Evolutionary conservation across 441 rosid species (phyloP).

Genomic region (Jatropha podagrica): DNA sequence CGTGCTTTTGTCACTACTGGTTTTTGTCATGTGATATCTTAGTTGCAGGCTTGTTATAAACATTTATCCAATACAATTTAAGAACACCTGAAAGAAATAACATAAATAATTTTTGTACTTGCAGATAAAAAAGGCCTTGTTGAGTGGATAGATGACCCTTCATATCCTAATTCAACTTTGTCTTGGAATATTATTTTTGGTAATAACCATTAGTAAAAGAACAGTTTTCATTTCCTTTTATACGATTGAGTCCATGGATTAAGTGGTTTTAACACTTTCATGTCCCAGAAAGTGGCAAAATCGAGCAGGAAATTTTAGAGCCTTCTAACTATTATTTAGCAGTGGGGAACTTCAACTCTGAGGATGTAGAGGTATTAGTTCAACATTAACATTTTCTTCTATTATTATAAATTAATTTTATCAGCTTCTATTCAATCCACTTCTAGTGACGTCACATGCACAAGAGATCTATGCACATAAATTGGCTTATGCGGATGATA

Average conservation of each 20-base stretch:
- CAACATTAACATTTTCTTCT: not conserved
- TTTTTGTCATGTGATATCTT: not conserved
- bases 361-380: slow-evolving; percentile 45
- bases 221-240: not conserved
- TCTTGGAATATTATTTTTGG: slow-evolving; percentile 59
- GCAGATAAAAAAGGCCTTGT: slow-evolving; percentile 47
- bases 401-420: not conserved
- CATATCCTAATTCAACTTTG: slow-evolving; percentile 51
- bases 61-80: not conserved
- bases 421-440: not conserved
- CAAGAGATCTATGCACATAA: not conserved
- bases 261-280: slow-evolving; percentile 1
- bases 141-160: slow-evolving; percentile 57
- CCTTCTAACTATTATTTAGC: slow-evolving; percentile 51
- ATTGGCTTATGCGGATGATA: not conserved
- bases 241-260: slow-evolving; percentile 6
- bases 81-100: too few relatives aligned
- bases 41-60: not conserved
- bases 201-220: slow-evolving; percentile 18
- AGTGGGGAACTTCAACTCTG: slow-evolving; percentile 44
- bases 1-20: not conserved
- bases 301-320: slow-evolving; percentile 39
- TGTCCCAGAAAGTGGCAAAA: slow-evolving; percentile 46
- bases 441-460: not conserved
- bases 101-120: not conserved